Evolutionary conservation across 768 basidiomycete species (phyloP), one percentile per base, ranked within the genome.

Genomic region (Mycena venus): DNA sequence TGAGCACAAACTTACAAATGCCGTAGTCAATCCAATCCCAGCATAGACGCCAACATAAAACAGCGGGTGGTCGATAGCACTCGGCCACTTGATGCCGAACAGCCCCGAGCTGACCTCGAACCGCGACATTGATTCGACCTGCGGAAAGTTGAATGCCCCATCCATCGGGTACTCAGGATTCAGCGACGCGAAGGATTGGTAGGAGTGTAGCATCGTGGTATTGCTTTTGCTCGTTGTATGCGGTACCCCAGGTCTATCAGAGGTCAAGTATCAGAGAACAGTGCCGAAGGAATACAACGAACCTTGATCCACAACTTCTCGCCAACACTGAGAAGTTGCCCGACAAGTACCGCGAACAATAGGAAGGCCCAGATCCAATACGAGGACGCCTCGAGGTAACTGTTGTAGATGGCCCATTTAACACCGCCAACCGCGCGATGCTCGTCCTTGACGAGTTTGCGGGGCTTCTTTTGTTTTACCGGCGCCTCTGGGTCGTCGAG

Each of bases 371-470:
- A 93, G 2, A 90, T 92, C 86, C 87, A 91, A 75, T 93, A 94
- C 0, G 91, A 91, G 91, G 94, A 93, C 17, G 92, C 93, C 79
- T 90, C 87, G 73, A 96, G 79, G 77, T 97, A 95, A 3, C 89
- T 84, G 25, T 90, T 88, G 75, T 93, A 93, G 36, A 92, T 87
- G 2, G 85, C 82, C 94, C 94, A 96, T 78, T 95, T 95, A 40
- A 97, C 96, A 42, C 92, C 91, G 0, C 96, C 96, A 2, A 88
- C 88, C 74, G 95, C 94, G 55, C 95, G 82, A 69, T 95, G 92
- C 79, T 97, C 95, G 56, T 96, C 95, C 79, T 95, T 92, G 68
- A 96, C 82, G 11, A 96, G 83, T 78, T 95, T 94, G 29, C 91
- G 84, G 0, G 94, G 92, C 75, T 91, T 79, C 82, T 29, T 80